phyloP scores from a whole-genome alignment of 257 asterid genomes.

The Solanum virginianum region DNA sequence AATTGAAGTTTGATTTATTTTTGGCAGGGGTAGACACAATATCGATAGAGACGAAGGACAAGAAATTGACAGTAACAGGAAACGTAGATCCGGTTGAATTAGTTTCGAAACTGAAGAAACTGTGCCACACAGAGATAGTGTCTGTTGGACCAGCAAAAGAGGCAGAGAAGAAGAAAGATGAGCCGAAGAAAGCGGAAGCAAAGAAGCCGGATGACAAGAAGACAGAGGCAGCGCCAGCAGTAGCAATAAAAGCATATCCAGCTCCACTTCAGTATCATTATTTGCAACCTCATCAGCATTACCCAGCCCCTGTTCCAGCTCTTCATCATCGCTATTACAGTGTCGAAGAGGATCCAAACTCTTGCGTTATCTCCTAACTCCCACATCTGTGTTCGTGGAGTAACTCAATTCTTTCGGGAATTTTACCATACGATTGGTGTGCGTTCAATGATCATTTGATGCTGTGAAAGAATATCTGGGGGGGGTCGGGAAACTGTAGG shows the following conservation, averaged over 20 bases:
- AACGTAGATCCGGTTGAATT: constrained; percentile 39
- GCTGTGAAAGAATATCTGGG: no score
- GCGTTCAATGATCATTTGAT: not conserved
- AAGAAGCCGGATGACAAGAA: not conserved
- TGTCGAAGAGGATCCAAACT: not conserved
- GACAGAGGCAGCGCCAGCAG: not conserved
- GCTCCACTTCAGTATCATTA: not conserved
- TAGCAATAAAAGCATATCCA: not conserved
- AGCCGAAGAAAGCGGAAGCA: constrained; percentile 17
- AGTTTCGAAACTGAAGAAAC: constrained; percentile 4
- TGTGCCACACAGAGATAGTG: constrained; percentile 6
- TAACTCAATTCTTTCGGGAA: not conserved
- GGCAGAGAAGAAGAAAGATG: constrained; percentile 50
- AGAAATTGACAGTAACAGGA: constrained; percentile 47
- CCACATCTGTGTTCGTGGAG: not conserved
- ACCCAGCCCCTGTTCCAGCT: not conserved
- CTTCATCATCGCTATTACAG: not conserved
- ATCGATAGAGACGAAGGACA: constrained; percentile 45
- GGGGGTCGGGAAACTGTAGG: no score
- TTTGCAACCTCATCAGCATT: not conserved
- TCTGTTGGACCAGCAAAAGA: constrained; percentile 39
- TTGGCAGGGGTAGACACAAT: constrained; percentile 8
- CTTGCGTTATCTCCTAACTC: not conserved
- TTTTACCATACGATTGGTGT: not conserved
- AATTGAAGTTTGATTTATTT: not conserved